Conservation (phyloP, 805 yeast genomes). For the Ascoidea rubescens region DNA sequence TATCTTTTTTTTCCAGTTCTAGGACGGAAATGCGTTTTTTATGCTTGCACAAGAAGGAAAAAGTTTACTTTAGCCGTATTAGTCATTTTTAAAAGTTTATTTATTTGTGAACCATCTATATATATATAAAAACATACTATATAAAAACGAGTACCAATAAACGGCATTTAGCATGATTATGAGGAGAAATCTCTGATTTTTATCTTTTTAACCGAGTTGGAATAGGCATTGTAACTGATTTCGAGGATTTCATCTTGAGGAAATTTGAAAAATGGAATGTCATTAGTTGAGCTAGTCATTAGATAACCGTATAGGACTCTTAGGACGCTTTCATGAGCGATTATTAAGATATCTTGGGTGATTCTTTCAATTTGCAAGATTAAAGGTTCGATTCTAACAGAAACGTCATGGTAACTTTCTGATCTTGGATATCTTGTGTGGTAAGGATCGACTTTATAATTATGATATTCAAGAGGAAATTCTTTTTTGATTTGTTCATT, state of each 20-base stretch:
- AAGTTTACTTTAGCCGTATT: no score
- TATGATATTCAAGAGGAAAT: constrained; percentile 59
- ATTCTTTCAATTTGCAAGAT: constrained; percentile 88
- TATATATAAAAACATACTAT: no score
- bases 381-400: constrained; percentile 86
- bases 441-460: constrained; percentile 66
- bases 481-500: constrained; percentile 41
- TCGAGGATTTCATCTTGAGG: constrained; percentile 77
- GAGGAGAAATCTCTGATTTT: no score
- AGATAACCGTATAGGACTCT: constrained; percentile 86
- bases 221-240: constrained; percentile 75
- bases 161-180: no score
- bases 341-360: constrained; percentile 74
- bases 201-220: constrained; percentile 49
- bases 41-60: no score
- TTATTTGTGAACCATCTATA: no score
- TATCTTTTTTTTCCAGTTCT: no score
- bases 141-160: no score
- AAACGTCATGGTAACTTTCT: constrained; percentile 92
- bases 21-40: no score
- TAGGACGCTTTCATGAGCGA: constrained; percentile 86
- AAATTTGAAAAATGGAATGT: constrained; percentile 70
- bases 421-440: constrained; percentile 87
- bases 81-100: no score
- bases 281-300: constrained; percentile 81